phyloP scores from a whole-genome alignment of 2,329 filamentous ascomycete species.

The Colletotrichum musae region DNA sequence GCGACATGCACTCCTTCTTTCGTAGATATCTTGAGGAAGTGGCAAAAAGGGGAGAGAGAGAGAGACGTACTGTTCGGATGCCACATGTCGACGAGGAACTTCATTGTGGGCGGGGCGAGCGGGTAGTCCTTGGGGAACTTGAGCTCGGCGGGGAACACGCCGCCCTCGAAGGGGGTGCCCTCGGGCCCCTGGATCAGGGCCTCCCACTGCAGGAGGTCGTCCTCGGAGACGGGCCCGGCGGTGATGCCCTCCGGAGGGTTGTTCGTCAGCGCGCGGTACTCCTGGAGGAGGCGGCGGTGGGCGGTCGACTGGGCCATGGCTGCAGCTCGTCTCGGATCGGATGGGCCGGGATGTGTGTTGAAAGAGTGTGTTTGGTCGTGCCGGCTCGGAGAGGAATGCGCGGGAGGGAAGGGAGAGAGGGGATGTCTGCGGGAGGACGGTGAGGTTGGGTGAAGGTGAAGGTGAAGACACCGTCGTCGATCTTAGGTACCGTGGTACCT shows the following conservation, averaged over 20 bases:
- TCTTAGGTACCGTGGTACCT: too few species aligned
- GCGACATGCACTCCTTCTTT: too few species aligned
- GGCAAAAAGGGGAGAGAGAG: too few species aligned
- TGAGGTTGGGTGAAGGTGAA: not conserved
- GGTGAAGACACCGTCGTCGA: constrained; percentile 25
- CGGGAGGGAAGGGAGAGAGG: not conserved
- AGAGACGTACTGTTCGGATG: constrained; percentile 95
- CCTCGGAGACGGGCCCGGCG: constrained; percentile 91
- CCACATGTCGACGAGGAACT: constrained; percentile 93
- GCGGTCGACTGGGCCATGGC: constrained; percentile 73
- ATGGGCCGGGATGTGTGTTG: too few species aligned
- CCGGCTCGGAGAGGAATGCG: not conserved
- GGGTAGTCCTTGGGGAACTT: constrained; percentile 97
- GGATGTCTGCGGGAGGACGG: not conserved
- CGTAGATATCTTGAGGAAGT: too few species aligned
- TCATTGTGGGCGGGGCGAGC: constrained; percentile 96
- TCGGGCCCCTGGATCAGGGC: constrained; percentile 96
- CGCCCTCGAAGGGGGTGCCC: constrained; percentile 95
- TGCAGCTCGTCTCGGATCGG: too few species aligned
- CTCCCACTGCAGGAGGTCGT: constrained; percentile 97
- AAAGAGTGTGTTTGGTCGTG: too few species aligned
- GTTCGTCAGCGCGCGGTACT: constrained; percentile 94
- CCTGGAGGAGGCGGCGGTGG: constrained; percentile 89
- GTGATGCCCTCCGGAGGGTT: constrained; percentile 98
- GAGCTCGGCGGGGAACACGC: constrained; percentile 94